A percentile compares a stretch with the other conserved stretches of the same genome.
These are phyloP conservation scores for Spathaspora girioi DNA, from an alignment of 805 yeast species.

Conservation along the genomic window DNA sequence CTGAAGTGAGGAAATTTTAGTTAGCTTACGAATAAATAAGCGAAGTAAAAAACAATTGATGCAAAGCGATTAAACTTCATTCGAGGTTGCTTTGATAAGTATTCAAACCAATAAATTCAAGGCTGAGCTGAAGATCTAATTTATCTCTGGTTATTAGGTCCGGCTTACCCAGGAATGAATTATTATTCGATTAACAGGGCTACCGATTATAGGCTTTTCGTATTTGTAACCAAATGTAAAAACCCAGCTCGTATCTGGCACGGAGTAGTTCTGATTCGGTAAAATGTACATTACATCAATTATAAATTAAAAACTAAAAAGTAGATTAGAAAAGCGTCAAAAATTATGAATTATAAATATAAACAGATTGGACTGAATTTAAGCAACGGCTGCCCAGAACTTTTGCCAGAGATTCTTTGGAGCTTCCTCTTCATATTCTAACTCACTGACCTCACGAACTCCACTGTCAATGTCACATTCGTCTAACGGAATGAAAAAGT, in stretches of 20 bases:
- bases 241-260: not conserved
- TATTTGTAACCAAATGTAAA: not conserved
- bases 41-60: too few species aligned
- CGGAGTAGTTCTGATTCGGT: not conserved
- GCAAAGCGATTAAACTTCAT: too few species aligned
- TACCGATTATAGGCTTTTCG: too few species aligned
- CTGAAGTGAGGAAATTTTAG: too few species aligned
- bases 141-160: too few species aligned
- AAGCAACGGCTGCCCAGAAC: conserved; percentile 43
- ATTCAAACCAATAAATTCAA: too few species aligned
- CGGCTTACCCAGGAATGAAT: too few species aligned
- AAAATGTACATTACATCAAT: not conserved
- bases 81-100: too few species aligned
- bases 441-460: conserved; percentile 58
- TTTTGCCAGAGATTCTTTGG: conserved; percentile 54
- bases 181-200: too few species aligned
- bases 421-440: conserved; percentile 53
- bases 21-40: too few species aligned
- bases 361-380: not conserved
- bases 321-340: not conserved
- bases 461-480: conserved; percentile 72
- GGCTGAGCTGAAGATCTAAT: too few species aligned
- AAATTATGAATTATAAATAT: not conserved
- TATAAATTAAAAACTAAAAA: not conserved
- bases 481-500: conserved; percentile 43